These are phyloP conservation scores for Alnus rubra DNA, from an alignment of 306 rosid species.

Conservation along the genomic window DNA sequence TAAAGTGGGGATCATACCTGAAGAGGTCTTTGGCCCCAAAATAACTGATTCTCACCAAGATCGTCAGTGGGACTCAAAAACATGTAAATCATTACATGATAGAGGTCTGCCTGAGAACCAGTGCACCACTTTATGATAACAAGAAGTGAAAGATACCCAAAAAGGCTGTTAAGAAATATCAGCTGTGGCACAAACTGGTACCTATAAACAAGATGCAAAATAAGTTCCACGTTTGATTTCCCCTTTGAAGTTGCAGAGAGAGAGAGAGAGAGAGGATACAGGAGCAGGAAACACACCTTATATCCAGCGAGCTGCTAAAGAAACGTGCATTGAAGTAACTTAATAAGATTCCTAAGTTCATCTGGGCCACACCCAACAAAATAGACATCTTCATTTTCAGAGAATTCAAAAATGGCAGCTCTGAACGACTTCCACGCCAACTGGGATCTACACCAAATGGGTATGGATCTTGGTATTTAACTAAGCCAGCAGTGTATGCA, in stretches of 20 bases:
- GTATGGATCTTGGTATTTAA: conserved; percentile 77
- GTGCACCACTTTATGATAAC: conserved; percentile 94
- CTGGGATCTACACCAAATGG: conserved; percentile 99
- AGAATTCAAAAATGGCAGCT: conserved; percentile 85
- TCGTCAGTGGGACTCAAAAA: conserved; percentile 90
- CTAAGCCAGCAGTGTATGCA: conserved; percentile 71
- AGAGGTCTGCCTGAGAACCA: conserved; percentile 98
- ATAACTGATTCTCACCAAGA: conserved; percentile 93
- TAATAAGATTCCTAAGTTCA: conserved; percentile 89
- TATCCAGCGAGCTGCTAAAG: conserved; percentile 74
- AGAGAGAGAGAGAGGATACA: conserved; percentile 5
- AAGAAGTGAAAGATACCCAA: conserved; percentile 98
- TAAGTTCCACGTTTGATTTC: conserved; percentile 28
- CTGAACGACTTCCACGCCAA: conserved; percentile 99
- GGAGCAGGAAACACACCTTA: conserved; percentile 54
- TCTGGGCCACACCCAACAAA: conserved; percentile 86
- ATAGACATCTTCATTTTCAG: conserved; percentile 98
- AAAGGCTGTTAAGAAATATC: conserved; percentile 93
- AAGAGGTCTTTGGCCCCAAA: conserved; percentile 99
- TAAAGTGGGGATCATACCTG: conserved; percentile 57
- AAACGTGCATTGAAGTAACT: conserved; percentile 92
- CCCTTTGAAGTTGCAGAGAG: conserved; percentile 22
- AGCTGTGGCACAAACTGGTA: conserved; percentile 98
- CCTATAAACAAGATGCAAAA: conserved; percentile 50
- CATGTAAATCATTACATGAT: conserved; percentile 99